Evolutionary conservation across 2,329 filamentous ascomycete genomes (phyloP), one percentile per base, ranked within the genome.

Genomic region (Curvularia eragrostidis): DNA sequence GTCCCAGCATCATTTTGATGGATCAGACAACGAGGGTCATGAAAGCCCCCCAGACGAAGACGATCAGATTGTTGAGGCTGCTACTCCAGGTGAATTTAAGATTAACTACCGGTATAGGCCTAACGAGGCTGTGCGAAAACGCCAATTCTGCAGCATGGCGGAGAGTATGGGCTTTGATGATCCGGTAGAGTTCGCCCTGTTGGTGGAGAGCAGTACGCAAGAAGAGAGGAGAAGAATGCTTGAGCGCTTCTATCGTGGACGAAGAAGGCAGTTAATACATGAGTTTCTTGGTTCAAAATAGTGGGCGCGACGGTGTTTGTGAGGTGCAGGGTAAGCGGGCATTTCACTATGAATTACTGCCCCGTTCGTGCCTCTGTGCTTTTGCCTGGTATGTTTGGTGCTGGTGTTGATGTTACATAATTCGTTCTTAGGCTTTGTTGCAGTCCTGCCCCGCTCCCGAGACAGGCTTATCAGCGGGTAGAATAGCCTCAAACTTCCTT

Each of bases 71-170:
- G 24, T 46, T 3, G 61, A 57, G 1, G 59, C 66, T 57, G 55
- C 48, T 7, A 60, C 47, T 15, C 62, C 57, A 55, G 62, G 60
- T 32, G 76, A 80, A 21, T 76, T 79, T 49, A 81, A 76, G 23
- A 74, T 85, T 18, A 82, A 73, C 55, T 87, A 86, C 71, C 78
- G 80, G 18, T 96, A 91, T 70, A 86, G 89, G 38, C 94, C 94
- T 0, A 89, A 91, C 0, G 81, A 84, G 51, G 86, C 89, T 8
- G 90, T 97, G 8, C 86, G 87, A 77, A 83, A 84, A 51, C 84
- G 94, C 18, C 93, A 98, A 70, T 96, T 99, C 70, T 96, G 93
- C 77, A 90, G 88, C 24, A 97, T 98, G 91, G 91, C 93, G 1
- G 84, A 83, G 68, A 86, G 86, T 53, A 91, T 92, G 74, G 91